Base-by-base conservation (phyloP, 2,329 filamentous ascomycete species). In the Ophiostoma ips region DNA sequence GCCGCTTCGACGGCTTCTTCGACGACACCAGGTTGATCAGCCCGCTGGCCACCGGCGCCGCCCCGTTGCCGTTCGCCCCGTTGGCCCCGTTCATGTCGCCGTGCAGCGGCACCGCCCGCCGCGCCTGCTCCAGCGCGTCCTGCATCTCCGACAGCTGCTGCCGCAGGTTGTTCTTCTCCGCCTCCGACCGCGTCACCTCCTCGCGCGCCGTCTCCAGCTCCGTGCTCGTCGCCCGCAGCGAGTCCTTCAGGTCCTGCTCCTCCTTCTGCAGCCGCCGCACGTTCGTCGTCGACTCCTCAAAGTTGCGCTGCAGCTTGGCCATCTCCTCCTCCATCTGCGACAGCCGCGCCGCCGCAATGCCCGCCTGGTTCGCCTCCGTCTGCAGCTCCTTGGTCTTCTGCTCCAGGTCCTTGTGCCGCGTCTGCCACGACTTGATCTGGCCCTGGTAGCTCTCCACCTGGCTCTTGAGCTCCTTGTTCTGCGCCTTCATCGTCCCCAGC, bases 21-120 rank as follows among this genome's bases (percentile, higher is more conserved):
- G 87, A 90, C 2, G 90, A 86, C 24, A 98, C 92, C 33, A 98
- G 75, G 65, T 96, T 98, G 75, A 98, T 95, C 55, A 98, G 78
- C 38, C 88, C 89, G 62, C 75, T 84, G 30, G 76, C 70, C 49
- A 76, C 72, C 37, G 78, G 68, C 46, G 77, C 71, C 16, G 69
- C 64, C 48, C 66, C 62, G 46, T 67, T 68, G 40, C 62, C 60
- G 19, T 50, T 53, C 46, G 36, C 48, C 9, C 50, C 53, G 47
- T 55, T 51, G 37, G 44, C 40, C 16, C 50, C 52, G 33, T 50
- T 50, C 33, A 37, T 86, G 59, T 87, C 50, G 51, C 87, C 86
- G 59, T 87, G 88, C 50, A 81, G 60, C 10, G 89, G 85, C 30
- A 76, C 81, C 41, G 78, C 78, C 60, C 86, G 80, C 68, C 86